Evolutionary conservation across 495 filamentous ascomycete genomes (phyloP).

Genomic region (Durotheca rogersii): DNA sequence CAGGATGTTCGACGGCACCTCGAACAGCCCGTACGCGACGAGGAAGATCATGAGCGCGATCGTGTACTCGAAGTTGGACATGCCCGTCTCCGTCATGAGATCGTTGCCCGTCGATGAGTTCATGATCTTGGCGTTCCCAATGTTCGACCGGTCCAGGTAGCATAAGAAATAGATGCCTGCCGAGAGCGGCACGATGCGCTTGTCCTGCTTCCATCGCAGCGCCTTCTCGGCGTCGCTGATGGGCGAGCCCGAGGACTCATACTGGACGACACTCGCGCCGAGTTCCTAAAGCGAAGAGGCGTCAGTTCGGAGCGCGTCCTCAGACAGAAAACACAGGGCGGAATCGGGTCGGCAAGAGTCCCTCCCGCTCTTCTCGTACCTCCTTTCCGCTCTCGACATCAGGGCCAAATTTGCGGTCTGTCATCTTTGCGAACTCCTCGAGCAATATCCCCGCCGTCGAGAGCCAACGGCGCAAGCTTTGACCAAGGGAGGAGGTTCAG

Average conservation of each 20-base stretch:
- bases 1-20: conserved; percentile 69
- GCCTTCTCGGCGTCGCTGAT: conserved; percentile 37
- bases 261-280: conserved; percentile 9
- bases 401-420: conserved; percentile 9
- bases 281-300: conserved; percentile 12
- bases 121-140: conserved; percentile 43
- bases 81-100: conserved; percentile 57
- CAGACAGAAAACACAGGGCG: too few species aligned
- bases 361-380: conserved; percentile 5
- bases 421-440: conserved; percentile 17
- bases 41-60: conserved; percentile 60
- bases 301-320: too few species aligned
- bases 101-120: conserved; percentile 54
- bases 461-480: conserved; percentile 7
- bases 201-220: conserved; percentile 61
- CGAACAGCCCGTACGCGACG: conserved; percentile 39
- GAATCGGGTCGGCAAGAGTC: too few species aligned
- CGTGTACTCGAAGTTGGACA: conserved; percentile 69
- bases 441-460: background rate
- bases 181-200: conserved; percentile 53
- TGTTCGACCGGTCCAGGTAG: conserved; percentile 51
- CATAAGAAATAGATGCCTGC: conserved; percentile 57
- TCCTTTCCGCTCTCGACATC: conserved; percentile 24
- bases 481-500: background rate
- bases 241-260: conserved; percentile 16